Conservation (phyloP, 257 asterid genomes). For the Ilex asprella region DNA sequence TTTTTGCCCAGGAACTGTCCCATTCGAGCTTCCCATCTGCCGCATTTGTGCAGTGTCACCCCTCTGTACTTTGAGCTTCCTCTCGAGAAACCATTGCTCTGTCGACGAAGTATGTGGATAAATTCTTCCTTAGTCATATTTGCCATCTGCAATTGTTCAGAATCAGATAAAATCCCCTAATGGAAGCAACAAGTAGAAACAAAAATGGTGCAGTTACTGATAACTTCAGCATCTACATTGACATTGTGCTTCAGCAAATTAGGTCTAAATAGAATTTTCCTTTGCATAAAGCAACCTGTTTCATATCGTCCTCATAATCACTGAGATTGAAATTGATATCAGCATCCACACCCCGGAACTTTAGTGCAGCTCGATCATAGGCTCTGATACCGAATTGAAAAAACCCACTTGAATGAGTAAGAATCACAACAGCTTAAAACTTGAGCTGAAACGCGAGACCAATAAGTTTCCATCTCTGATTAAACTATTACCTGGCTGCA, state of each 20-base stretch:
- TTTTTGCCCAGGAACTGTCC: constrained; percentile 60
- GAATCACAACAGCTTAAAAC: neutral
- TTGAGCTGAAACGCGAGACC: neutral
- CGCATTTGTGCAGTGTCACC: constrained; percentile 55
- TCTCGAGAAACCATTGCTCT: constrained; percentile 53
- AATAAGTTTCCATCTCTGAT: neutral
- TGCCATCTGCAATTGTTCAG: constrained; percentile 25
- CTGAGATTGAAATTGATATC: constrained; percentile 37
- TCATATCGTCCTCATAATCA: constrained; percentile 45
- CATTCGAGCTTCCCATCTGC: constrained; percentile 64
- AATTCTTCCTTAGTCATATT: constrained; percentile 47
- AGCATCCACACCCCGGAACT: constrained; percentile 43
- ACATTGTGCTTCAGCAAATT: too few species aligned
- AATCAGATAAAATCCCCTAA: neutral
- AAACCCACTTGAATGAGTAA: neutral
- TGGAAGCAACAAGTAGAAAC: neutral
- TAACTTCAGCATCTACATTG: too few species aligned
- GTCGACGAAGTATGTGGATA: constrained; percentile 43
- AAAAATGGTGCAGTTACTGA: neutral
- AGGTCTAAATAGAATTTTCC: too few species aligned
- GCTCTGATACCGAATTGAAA: constrained; percentile 28
- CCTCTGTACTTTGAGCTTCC: constrained; percentile 59
- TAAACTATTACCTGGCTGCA: constrained; percentile 60
- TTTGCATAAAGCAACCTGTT: constrained; percentile 20
- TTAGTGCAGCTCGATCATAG: constrained; percentile 46